These are phyloP conservation scores for Prinsepia uniflora DNA, from an alignment of 306 rosid species.

Conservation along the genomic window DNA sequence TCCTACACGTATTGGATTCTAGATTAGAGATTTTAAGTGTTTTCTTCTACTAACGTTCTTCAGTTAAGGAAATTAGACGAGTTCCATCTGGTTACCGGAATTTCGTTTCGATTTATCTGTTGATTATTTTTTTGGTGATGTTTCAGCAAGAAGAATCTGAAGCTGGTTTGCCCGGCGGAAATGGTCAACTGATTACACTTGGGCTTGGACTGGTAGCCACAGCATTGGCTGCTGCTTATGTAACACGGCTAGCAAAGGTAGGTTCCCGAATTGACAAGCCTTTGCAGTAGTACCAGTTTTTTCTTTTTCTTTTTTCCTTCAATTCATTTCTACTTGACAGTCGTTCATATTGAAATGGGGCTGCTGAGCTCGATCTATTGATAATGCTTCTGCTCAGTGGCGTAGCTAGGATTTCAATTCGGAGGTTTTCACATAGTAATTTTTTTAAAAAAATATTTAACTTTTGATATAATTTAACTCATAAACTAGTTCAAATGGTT, in stretches of 20 bases:
- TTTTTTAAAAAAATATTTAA: too few species aligned
- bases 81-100: background rate
- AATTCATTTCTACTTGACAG: too few species aligned
- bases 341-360: too few species aligned
- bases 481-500: too few species aligned
- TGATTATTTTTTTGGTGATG: conserved; percentile 11
- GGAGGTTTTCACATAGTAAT: too few species aligned
- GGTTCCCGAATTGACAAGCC: background rate
- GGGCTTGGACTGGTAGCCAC: conserved; percentile 83
- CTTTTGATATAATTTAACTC: too few species aligned
- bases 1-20: background rate
- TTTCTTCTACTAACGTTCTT: background rate
- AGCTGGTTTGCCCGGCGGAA: conserved; percentile 59
- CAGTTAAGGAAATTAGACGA: background rate
- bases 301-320: too few species aligned
- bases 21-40: background rate
- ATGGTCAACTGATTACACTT: conserved; percentile 68
- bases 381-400: too few species aligned
- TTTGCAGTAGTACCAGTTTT: too few species aligned
- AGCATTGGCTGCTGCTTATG: conserved; percentile 82
- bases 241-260: conserved; percentile 91
- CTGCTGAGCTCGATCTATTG: too few species aligned
- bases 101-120: background rate
- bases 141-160: conserved; percentile 95
- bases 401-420: too few species aligned